Percentiles rank a stretch among this genome's conserved stretches.
Conservation (phyloP, 345 rosid genomes). For the Sisymbrium irio region DNA sequence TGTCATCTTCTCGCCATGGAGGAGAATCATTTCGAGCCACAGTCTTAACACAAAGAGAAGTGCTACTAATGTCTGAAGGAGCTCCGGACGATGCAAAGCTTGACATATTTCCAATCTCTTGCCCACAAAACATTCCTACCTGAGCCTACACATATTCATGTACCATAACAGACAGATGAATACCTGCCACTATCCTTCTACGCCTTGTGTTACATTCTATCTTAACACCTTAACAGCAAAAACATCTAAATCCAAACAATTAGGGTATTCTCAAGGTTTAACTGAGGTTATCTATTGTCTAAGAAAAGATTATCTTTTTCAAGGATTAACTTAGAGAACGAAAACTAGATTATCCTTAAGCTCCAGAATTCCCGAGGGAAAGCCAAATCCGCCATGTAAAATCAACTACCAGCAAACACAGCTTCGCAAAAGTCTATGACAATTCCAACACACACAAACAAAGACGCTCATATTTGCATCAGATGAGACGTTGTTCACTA, state of each 20-base stretch:
- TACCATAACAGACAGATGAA: constrained; percentile 53
- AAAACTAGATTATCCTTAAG: not conserved
- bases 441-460: not conserved
- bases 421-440: not conserved
- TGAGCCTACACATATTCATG: constrained; percentile 97
- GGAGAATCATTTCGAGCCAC: constrained; percentile 76
- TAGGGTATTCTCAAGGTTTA: not conserved
- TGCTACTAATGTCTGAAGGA: constrained; percentile 43
- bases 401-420: constrained; percentile 6
- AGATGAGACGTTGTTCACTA: not conserved
- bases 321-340: not conserved
- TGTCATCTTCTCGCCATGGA: constrained; percentile 94
- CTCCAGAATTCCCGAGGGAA: not conserved
- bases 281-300: not conserved
- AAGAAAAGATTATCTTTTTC: not conserved
- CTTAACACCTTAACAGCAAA: not conserved
- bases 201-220: not conserved
- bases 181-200: constrained; percentile 36
- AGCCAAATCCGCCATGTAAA: not conserved
- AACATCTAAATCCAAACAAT: constrained; percentile 1
- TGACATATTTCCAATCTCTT: constrained; percentile 79
- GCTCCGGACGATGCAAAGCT: constrained; percentile 73
- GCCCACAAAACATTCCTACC: constrained; percentile 92
- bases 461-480: not conserved
- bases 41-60: constrained; percentile 46